Percentiles rank a stretch among this genome's conserved stretches.
Conservation (phyloP, 2,329 filamentous ascomycete species). For the Cladosporium sp. region DNA sequence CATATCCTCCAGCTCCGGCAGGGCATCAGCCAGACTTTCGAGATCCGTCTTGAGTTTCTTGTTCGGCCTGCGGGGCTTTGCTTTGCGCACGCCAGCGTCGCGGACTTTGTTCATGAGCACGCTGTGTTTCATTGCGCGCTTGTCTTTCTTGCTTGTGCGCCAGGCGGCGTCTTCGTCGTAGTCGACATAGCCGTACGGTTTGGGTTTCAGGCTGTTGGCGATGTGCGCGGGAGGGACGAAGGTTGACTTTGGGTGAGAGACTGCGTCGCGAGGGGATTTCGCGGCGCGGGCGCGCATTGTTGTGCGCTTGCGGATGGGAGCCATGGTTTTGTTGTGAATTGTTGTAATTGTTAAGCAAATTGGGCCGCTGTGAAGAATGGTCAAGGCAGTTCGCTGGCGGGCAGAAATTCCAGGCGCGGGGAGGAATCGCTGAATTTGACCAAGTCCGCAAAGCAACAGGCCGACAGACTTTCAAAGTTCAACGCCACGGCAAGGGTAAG, state of each 20-base stretch:
- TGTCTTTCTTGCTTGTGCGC: constrained; percentile 73
- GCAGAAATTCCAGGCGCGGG: neutral
- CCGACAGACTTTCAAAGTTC: too few species aligned
- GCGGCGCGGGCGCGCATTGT: constrained; percentile 46
- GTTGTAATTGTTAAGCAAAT: neutral
- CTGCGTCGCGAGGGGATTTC: constrained; percentile 40
- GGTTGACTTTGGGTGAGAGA: constrained; percentile 48
- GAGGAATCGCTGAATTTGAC: neutral
- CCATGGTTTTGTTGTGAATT: constrained; percentile 25
- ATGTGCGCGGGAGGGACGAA: constrained; percentile 29
- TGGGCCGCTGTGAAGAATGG: neutral
- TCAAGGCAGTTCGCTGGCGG: neutral
- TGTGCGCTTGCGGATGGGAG: constrained; percentile 49
- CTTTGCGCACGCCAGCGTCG: constrained; percentile 64
- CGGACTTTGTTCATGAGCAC: constrained; percentile 54
- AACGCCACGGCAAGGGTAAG: too few species aligned
- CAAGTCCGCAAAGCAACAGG: neutral
- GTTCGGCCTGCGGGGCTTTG: constrained; percentile 28
- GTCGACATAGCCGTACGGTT: constrained; percentile 33
- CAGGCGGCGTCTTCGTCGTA: constrained; percentile 53
- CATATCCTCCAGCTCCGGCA: constrained; percentile 53
- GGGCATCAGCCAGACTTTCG: constrained; percentile 70
- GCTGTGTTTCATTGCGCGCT: constrained; percentile 75
- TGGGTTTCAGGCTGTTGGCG: constrained; percentile 24
- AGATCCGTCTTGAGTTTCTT: constrained; percentile 69